phyloP scores from a whole-genome alignment of 805 yeast genomes.

The Alloascoidea africana region DNA sequence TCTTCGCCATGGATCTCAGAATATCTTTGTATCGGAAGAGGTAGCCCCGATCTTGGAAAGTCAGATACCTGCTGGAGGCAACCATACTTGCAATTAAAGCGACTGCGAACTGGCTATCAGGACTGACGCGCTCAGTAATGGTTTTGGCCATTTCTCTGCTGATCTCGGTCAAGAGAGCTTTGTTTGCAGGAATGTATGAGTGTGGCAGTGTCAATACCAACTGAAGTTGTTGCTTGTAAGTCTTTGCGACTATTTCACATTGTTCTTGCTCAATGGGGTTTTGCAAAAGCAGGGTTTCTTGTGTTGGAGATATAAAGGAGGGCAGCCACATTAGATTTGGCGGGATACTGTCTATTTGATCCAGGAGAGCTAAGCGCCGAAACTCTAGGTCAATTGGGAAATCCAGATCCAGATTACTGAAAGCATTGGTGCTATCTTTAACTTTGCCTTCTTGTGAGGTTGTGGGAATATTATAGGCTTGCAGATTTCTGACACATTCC shows the following conservation, averaged over 20 bases:
- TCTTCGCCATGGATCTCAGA: background rate
- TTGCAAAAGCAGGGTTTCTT: background rate
- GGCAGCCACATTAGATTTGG: background rate
- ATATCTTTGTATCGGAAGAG: background rate
- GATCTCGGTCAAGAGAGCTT: background rate
- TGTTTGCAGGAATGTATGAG: too few relatives aligned
- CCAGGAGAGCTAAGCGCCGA: background rate
- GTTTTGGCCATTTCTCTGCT: background rate
- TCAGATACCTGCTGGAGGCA: background rate
- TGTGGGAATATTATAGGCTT: background rate
- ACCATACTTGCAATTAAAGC: background rate
- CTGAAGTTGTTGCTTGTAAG: background rate
- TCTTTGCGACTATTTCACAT: background rate
- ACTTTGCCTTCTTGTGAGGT: too few relatives aligned
- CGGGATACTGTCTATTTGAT: background rate
- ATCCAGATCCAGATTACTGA: background rate
- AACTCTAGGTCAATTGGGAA: conserved; percentile 1
- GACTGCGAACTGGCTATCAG: background rate
- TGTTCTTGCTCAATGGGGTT: background rate
- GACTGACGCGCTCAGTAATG: background rate
- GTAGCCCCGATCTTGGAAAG: background rate
- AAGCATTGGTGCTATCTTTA: background rate
- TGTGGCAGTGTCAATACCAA: too few relatives aligned
- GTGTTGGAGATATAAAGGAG: background rate
- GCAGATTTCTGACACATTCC: background rate